These are phyloP conservation scores for Lachancea fermentati DNA, from an alignment of 805 yeast genomes.

Conservation along the genomic window DNA sequence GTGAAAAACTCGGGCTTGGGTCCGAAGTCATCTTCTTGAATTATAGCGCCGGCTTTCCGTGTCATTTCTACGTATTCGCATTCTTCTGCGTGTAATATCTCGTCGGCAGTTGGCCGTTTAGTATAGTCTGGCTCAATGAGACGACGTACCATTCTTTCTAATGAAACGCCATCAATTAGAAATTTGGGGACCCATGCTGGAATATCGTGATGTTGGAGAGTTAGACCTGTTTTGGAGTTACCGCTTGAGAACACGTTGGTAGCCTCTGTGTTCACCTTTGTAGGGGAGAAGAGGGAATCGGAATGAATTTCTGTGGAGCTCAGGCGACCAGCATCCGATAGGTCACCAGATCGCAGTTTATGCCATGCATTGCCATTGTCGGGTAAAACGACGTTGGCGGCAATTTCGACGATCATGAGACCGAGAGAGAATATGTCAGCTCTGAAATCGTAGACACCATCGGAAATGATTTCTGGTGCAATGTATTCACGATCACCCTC, in stretches of 20 bases:
- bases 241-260: conserved; percentile 24
- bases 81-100: conserved; percentile 66
- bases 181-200: conserved; percentile 89
- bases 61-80: conserved; percentile 71
- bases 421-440: conserved; percentile 97
- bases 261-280: conserved; percentile 26
- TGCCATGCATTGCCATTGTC: conserved; percentile 98
- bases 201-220: conserved; percentile 22
- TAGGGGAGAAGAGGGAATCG: conserved; percentile 27
- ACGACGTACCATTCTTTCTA: conserved; percentile 77
- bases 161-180: conserved; percentile 62
- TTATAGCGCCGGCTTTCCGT: conserved; percentile 87
- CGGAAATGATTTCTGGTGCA: conserved; percentile 90
- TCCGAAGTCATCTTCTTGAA: conserved; percentile 94
- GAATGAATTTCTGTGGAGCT: conserved; percentile 60
- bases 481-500: conserved; percentile 98
- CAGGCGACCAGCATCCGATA: conserved; percentile 88
- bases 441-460: conserved; percentile 77
- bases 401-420: conserved; percentile 86
- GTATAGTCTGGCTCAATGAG: conserved; percentile 85
- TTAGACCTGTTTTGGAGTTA: conserved; percentile 5
- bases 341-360: conserved; percentile 87
- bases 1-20: conserved; percentile 52
- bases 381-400: conserved; percentile 91
- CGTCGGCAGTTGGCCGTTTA: conserved; percentile 72